Conservation (phyloP, 805 yeast species). For the Cyberlindnera galapagoensis region DNA sequence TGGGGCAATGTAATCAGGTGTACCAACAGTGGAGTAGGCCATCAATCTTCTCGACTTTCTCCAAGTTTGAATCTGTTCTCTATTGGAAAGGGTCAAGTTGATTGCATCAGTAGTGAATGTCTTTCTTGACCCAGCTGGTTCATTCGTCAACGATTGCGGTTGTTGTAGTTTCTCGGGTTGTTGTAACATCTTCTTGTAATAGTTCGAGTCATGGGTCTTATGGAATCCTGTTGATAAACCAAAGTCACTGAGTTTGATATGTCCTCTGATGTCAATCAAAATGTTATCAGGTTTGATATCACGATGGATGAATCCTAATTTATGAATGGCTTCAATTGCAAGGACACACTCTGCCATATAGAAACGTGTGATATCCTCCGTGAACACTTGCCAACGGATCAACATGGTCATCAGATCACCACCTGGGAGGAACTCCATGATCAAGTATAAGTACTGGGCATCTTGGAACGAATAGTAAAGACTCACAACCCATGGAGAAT, state of each 20-base stretch:
- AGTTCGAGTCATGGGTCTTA: constrained; percentile 85
- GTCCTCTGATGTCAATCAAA: constrained; percentile 79
- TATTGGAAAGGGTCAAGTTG: constrained; percentile 89
- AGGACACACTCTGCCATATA: constrained; percentile 95
- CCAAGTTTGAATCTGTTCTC: constrained; percentile 74
- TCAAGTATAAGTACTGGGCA: constrained; percentile 79
- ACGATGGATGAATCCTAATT: constrained; percentile 92
- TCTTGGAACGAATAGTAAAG: constrained; percentile 94
- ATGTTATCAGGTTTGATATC: constrained; percentile 98
- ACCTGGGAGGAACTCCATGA: constrained; percentile 99
- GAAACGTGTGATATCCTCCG: constrained; percentile 93
- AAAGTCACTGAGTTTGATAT: constrained; percentile 89
- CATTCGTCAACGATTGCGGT: constrained; percentile 28
- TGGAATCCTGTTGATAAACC: constrained; percentile 97
- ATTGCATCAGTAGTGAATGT: constrained; percentile 91
- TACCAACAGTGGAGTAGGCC: constrained; percentile 97
- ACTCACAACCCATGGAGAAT: constrained; percentile 95
- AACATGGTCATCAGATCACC: constrained; percentile 95
- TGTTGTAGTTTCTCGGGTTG: constrained; percentile 41
- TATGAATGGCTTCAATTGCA: constrained; percentile 90
- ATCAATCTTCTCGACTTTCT: constrained; percentile 72
- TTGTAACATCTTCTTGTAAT: constrained; percentile 68
- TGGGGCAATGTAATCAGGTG: constrained; percentile 98
- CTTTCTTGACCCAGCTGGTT: constrained; percentile 44
- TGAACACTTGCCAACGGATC: constrained; percentile 87